A percentile compares a stretch with the other conserved stretches of the same genome.
These are phyloP conservation scores for Linum lewisii DNA, from an alignment of 345 rosid genomes.

Conservation along the genomic window DNA sequence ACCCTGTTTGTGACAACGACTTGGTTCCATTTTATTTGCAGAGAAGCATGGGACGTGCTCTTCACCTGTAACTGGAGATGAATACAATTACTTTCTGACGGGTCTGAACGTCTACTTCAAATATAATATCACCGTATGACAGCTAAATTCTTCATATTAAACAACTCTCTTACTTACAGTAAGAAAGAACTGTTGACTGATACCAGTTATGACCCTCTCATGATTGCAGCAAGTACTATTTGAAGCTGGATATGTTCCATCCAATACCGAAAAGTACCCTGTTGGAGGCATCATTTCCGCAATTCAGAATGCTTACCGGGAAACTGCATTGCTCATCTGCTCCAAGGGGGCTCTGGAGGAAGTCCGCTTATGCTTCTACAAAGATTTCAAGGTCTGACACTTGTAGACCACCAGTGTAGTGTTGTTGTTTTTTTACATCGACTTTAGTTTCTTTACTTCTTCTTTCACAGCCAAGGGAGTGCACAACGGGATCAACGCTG, in stretches of 20 bases:
- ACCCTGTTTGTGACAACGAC: not conserved
- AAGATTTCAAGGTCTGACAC: slow-evolving; percentile 66
- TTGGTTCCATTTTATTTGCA: slow-evolving; percentile 28
- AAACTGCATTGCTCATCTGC: slow-evolving; percentile 60
- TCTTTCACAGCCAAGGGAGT: slow-evolving; percentile 60
- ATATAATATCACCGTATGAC: slow-evolving; percentile 78
- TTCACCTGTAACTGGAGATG: slow-evolving; percentile 63
- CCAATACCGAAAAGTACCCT: slow-evolving; percentile 82
- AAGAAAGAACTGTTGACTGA: slow-evolving; percentile 7
- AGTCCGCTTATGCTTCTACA: slow-evolving; percentile 72
- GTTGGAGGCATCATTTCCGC: slow-evolving; percentile 80
- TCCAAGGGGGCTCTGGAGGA: slow-evolving; percentile 61
- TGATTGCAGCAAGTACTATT: slow-evolving; percentile 55
- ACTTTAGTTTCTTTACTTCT: slow-evolving; percentile 14
- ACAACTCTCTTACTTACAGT: not conserved
- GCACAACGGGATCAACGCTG: slow-evolving; percentile 22
- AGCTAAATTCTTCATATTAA: too few relatives aligned
- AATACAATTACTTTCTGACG: slow-evolving; percentile 62
- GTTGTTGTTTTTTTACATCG: not conserved
- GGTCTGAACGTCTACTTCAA: slow-evolving; percentile 68
- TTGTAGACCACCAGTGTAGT: not conserved
- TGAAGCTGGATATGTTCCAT: slow-evolving; percentile 86
- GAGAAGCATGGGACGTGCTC: slow-evolving; percentile 98
- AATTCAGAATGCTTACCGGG: slow-evolving; percentile 76
- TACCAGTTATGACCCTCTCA: slow-evolving; percentile 4